A percentile compares a stretch with the other conserved stretches of the same genome.
Evolutionary conservation across 106 monocot genomes (phyloP).

Genomic region (Apostasia shenzhenica): DNA sequence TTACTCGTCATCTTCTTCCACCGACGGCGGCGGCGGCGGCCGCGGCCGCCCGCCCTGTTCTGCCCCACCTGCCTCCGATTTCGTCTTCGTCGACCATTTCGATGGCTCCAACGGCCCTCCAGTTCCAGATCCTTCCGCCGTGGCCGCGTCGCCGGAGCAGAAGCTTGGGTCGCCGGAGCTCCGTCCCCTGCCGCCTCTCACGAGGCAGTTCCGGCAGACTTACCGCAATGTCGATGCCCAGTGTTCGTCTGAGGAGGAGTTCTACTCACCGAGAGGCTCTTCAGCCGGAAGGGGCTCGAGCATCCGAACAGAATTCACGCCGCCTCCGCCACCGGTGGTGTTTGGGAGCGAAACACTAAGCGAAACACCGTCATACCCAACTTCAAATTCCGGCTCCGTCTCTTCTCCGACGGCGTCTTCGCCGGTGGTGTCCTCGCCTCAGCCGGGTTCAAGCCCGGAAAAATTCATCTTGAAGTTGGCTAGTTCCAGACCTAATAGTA

Average conservation of each 20-base stretch:
- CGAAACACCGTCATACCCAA: slow-evolving; percentile 38
- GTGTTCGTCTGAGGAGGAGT: slow-evolving; percentile 36
- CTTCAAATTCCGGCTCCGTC: background rate
- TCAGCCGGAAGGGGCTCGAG: slow-evolving; percentile 9
- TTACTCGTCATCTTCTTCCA: no score
- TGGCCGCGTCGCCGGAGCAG: background rate
- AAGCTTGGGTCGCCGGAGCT: slow-evolving; percentile 46
- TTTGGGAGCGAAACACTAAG: slow-evolving; percentile 22
- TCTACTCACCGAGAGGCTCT: slow-evolving; percentile 35
- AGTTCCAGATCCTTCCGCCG: background rate
- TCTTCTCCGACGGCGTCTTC: slow-evolving; percentile 10
- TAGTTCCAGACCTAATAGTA: slow-evolving; percentile 5
- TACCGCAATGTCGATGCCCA: slow-evolving; percentile 8
- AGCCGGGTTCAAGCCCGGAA: slow-evolving; percentile 12
- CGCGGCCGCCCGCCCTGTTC: background rate
- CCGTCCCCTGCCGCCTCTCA: slow-evolving; percentile 30
- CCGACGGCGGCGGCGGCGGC: background rate
- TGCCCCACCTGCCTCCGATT: slow-evolving; percentile 2
- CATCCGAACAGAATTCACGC: slow-evolving; percentile 1
- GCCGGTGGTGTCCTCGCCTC: slow-evolving; percentile 9
- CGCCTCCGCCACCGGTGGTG: background rate
- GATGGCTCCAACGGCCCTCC: background rate
- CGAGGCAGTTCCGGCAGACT: slow-evolving; percentile 1
- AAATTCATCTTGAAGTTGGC: background rate
- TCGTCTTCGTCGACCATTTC: slow-evolving; percentile 18